Conservation (phyloP, 345 rosid species). For the Eucalyptus guilfoylei region DNA sequence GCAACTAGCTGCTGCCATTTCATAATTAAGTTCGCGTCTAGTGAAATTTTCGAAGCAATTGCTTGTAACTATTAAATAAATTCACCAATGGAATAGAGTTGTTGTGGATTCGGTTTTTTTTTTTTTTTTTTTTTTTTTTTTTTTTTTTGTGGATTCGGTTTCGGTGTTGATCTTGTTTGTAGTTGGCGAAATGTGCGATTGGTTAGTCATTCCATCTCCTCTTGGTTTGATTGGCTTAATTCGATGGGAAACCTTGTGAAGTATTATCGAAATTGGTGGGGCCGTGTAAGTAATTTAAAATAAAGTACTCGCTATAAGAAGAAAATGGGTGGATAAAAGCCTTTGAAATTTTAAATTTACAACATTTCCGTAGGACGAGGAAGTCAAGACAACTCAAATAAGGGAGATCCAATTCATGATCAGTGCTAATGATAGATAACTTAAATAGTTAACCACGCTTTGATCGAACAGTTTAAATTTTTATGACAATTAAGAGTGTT, state of each 20-base stretch:
- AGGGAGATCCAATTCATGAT: background rate
- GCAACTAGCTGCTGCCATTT: background rate
- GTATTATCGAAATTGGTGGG: background rate
- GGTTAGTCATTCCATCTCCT: background rate
- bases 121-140: too few species aligned
- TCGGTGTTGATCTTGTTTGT: background rate
- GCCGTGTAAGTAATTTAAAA: background rate
- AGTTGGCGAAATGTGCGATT: background rate
- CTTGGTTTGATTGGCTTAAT: background rate
- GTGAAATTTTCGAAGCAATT: background rate
- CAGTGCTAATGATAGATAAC: background rate
- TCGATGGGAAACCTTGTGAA: background rate
- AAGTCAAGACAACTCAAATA: too few species aligned
- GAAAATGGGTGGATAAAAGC: background rate
- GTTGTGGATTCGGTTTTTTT: background rate
- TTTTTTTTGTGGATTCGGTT: background rate
- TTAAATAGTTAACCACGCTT: too few species aligned
- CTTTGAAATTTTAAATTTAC: background rate
- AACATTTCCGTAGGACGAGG: too few species aligned
- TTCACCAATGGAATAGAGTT: background rate
- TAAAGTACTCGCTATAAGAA: background rate
- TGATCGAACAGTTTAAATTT: too few species aligned
- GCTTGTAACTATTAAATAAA: background rate
- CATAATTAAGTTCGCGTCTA: background rate
- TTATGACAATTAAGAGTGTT: too few species aligned